Evolutionary conservation across 1,284 basidiomycete genomes (phyloP).

Genomic region (Sanghuangporus weigelae): DNA sequence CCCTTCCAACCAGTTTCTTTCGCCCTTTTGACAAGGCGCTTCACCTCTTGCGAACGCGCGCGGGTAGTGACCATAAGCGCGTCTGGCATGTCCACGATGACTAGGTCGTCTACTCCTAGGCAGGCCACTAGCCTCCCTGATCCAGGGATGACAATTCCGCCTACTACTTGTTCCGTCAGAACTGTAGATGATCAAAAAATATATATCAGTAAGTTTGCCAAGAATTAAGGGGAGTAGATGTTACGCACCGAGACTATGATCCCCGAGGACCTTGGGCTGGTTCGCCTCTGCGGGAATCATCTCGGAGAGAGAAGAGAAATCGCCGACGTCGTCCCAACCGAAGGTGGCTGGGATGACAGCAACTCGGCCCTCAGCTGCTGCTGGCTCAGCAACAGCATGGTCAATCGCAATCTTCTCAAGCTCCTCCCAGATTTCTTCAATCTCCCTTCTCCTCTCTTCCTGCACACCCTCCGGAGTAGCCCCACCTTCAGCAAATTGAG

Average conservation of each 20-base stretch:
- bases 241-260: slow-evolving; percentile 55
- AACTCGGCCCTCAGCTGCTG: slow-evolving; percentile 66
- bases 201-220: background rate
- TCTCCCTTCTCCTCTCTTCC: slow-evolving; percentile 45
- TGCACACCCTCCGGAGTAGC: slow-evolving; percentile 22
- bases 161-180: slow-evolving; percentile 77
- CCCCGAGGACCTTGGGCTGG: slow-evolving; percentile 75
- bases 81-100: slow-evolving; percentile 84
- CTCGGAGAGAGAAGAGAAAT: slow-evolving; percentile 80
- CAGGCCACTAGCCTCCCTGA: slow-evolving; percentile 74
- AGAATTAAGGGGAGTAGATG: background rate
- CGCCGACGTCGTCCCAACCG: slow-evolving; percentile 86
- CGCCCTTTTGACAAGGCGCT: slow-evolving; percentile 71
- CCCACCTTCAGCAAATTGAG: too few species aligned
- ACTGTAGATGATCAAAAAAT: slow-evolving; percentile 37
- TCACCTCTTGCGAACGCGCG: slow-evolving; percentile 80
- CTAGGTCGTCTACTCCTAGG: slow-evolving; percentile 78
- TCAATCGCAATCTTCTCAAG: slow-evolving; percentile 83
- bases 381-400: slow-evolving; percentile 79
- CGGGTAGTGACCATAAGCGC: slow-evolving; percentile 82
- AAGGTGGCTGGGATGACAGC: slow-evolving; percentile 83
- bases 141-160: slow-evolving; percentile 78
- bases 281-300: slow-evolving; percentile 73
- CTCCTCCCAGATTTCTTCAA: slow-evolving; percentile 64
- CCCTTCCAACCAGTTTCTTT: slow-evolving; percentile 72